These are phyloP conservation scores for Aegilops speltoides DNA, from an alignment of 176 grass and related monocot species.

Conservation along the genomic window DNA sequence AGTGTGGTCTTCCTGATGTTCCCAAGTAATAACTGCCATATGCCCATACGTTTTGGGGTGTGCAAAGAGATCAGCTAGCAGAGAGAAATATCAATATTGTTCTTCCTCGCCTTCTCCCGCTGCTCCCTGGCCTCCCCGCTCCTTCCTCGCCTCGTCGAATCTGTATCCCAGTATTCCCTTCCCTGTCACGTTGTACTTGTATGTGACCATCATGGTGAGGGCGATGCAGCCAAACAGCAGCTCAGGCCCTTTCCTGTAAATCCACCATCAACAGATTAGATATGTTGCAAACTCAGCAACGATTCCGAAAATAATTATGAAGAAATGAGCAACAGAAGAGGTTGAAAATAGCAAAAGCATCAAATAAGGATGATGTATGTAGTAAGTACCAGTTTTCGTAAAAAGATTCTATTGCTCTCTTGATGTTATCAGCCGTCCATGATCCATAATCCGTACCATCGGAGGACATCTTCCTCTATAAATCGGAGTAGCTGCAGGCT, in stretches of 20 bases:
- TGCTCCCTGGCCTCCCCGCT: neutral
- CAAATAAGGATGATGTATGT: neutral
- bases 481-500: no score
- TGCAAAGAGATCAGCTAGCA: neutral
- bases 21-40: neutral
- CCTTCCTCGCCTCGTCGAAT: neutral
- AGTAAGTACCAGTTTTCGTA: neutral
- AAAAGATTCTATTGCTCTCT: neutral
- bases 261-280: neutral
- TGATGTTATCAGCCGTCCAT: neutral
- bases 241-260: neutral
- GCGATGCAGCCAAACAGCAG: neutral
- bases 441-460: neutral
- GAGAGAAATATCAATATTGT: neutral
- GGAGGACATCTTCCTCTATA: neutral
- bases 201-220: neutral
- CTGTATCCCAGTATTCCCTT: neutral
- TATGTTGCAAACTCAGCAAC: neutral
- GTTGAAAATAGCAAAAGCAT: neutral
- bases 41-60: neutral
- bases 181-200: neutral
- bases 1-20: neutral
- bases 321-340: neutral
- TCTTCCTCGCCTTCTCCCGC: neutral
- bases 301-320: neutral